Evolutionary conservation across 2,329 filamentous ascomycete species (phyloP).

Genomic region (Arthrobotrys megalospora): DNA sequence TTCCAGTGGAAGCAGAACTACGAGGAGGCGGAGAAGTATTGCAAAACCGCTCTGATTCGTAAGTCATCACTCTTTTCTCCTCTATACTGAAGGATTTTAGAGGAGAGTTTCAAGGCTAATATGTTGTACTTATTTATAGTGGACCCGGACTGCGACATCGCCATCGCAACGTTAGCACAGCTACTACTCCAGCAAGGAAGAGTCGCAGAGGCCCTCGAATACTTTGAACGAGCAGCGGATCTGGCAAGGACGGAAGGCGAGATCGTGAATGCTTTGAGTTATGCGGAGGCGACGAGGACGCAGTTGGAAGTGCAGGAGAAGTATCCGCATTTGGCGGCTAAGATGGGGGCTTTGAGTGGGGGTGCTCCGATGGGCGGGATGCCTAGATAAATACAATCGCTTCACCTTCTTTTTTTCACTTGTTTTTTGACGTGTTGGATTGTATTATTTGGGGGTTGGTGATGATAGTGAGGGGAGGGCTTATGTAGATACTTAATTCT

Average conservation of each 20-base stretch:
- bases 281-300: conserved; percentile 95
- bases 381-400: conserved; percentile 19
- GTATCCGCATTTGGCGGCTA: conserved; percentile 83
- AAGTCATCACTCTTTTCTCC: conserved; percentile 68
- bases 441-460: conserved; percentile 4
- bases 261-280: conserved; percentile 95
- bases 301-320: conserved; percentile 91
- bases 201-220: conserved; percentile 92
- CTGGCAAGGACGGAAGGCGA: conserved; percentile 94
- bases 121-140: conserved; percentile 73
- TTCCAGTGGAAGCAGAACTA: conserved; percentile 99
- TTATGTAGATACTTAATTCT: conserved; percentile 61
- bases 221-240: conserved; percentile 96
- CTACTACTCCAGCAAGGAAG: conserved; percentile 97
- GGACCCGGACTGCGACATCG: conserved; percentile 98
- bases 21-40: conserved; percentile 92
- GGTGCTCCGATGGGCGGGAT: conserved; percentile 26
- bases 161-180: conserved; percentile 98
- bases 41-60: conserved; percentile 98
- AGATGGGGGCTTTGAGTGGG: conserved; percentile 76
- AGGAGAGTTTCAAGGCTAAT: conserved; percentile 35
- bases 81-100: too few relatives aligned
- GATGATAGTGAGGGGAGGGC: neutral
- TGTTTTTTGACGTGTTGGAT: neutral
- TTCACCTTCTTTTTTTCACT: neutral